A percentile compares a stretch with the other conserved stretches of the same genome.
phyloP scores from a whole-genome alignment of 2,329 filamentous ascomycete species.

The Aschersonia sp. region DNA sequence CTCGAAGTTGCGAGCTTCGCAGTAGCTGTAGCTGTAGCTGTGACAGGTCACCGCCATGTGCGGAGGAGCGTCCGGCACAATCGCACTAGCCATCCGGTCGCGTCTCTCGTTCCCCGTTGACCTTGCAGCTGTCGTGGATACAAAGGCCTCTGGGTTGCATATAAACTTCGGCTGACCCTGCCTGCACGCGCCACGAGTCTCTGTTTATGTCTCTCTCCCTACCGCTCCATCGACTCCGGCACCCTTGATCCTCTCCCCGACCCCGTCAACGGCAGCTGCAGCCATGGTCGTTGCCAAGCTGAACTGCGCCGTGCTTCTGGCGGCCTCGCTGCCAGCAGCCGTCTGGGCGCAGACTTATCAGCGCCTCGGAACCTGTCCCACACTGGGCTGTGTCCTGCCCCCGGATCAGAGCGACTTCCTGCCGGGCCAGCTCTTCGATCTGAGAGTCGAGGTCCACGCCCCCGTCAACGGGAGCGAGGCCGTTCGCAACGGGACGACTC shows the following conservation, averaged over 20 bases:
- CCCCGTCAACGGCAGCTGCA: neutral
- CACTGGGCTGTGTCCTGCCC: constrained; percentile 43
- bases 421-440: constrained; percentile 70
- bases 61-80: no score
- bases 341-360: constrained; percentile 41
- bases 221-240: no score
- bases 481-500: constrained; percentile 31
- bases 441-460: constrained; percentile 69
- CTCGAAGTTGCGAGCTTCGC: no score
- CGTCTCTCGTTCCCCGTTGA: no score
- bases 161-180: no score
- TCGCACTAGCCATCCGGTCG: no score
- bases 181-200: no score
- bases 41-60: no score
- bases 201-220: no score
- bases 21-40: no score
- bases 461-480: constrained; percentile 70
- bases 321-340: constrained; percentile 22
- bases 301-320: constrained; percentile 18
- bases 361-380: constrained; percentile 42
- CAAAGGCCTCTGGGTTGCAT: no score
- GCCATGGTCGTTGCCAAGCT: constrained; percentile 21
- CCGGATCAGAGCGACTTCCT: constrained; percentile 64
- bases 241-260: neutral
- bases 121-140: no score